Evolutionary conservation across 2,329 filamentous ascomycete genomes (phyloP), one percentile per base, ranked within the genome.

Genomic region (Pseudopyricularia cyperi): DNA sequence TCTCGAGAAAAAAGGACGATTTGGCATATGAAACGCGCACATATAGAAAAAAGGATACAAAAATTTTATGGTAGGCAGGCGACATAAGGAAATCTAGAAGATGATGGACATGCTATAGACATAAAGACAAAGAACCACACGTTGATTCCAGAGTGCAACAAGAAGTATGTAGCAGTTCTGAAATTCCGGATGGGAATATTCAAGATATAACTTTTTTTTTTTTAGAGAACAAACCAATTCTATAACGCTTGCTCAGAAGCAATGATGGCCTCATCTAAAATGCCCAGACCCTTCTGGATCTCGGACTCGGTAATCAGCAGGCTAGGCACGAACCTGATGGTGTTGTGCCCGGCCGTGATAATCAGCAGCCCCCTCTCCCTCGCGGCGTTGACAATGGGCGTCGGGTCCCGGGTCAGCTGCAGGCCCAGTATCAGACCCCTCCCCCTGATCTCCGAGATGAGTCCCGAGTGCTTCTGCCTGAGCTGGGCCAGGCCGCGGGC

Each of bases 281-380:
- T 89, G 42, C 71, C 70, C 66, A 96, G 70, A 0, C 88, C 89
- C 57, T 85, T 74, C 58, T 82, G 73, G 57, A 97, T 93, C 75
- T 96, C 87, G 26, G 77, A 79, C 59, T 88, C 82, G 1, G 80
- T 85, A 53, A 98, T 86, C 6, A 83, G 82, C 62, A 98, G 70
- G 55, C 88, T 86, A 32, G 93, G 93, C 53, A 97, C 89, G 61
- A 98, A 95, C 48, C 93, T 77, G 59, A 98, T 69, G 8, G 90
- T 96, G 64, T 97, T 95, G 30, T 83, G 89, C 1, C 93, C 93
- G 28, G 89, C 91, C 1, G 89, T 96, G 62, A 98, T 96, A 54
- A 98, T 75, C 54, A 98, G 67, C 61, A 98, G 66, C 0, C 93
- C 93, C 54, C 89, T 77, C 71, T 97, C 89, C 55, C 93, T 76